Conservation (phyloP, 2,329 filamentous ascomycete species). For the Basipetospora chlamydospora region DNA sequence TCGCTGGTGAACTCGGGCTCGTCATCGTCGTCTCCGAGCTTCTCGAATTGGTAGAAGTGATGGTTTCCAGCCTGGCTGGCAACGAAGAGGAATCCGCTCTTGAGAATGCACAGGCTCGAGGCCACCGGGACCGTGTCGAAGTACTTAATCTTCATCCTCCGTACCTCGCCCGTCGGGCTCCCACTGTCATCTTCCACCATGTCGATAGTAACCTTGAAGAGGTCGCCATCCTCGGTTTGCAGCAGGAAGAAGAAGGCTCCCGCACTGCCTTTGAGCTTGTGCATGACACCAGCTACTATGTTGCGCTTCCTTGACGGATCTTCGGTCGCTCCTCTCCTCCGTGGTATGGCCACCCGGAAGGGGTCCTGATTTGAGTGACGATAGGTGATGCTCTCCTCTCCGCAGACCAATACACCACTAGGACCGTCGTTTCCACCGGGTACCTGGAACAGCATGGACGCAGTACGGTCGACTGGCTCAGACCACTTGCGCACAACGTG, state of each 20-base stretch:
- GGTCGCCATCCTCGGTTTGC: constrained; percentile 92
- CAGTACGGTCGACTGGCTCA: constrained; percentile 78
- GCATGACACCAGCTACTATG: constrained; percentile 88
- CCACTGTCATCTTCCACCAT: constrained; percentile 73
- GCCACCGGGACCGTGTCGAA: constrained; percentile 92
- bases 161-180: constrained; percentile 67
- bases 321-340: constrained; percentile 74
- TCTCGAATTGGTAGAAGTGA: constrained; percentile 93
- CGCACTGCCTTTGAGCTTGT: constrained; percentile 69
- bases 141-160: constrained; percentile 82
- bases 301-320: constrained; percentile 80
- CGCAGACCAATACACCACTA: constrained; percentile 88
- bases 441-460: constrained; percentile 85
- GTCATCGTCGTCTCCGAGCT: constrained; percentile 87
- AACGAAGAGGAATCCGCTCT: constrained; percentile 89
- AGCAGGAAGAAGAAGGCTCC: constrained; percentile 95
- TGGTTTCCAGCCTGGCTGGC: constrained; percentile 88
- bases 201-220: constrained; percentile 92
- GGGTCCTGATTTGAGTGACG: constrained; percentile 90
- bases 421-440: constrained; percentile 88
- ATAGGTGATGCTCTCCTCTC: constrained; percentile 89
- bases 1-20: constrained; percentile 79
- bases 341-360: constrained; percentile 77
- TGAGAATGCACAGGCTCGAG: constrained; percentile 77
- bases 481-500: constrained; percentile 96